Percentiles rank a stretch among this genome's conserved stretches.
phyloP scores from a whole-genome alignment of 2,329 filamentous ascomycete species.

The Nannizziopsis arthrosporioides region DNA sequence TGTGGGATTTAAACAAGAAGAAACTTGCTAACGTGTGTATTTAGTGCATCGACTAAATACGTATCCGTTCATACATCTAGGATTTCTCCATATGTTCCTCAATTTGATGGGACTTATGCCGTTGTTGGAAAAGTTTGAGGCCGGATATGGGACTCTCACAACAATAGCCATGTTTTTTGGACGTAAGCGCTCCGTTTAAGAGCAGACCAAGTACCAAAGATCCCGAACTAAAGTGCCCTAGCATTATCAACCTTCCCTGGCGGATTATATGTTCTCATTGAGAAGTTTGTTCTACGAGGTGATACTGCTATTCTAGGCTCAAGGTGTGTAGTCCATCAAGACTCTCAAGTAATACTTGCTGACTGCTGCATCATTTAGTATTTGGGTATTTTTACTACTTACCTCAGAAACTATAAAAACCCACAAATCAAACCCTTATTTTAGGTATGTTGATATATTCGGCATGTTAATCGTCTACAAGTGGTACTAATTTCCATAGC shows the following conservation, averaged over 20 bases:
- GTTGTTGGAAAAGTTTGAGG: conserved; percentile 87
- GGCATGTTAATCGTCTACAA: neutral
- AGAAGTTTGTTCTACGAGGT: conserved; percentile 57
- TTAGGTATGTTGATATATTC: conserved; percentile 39
- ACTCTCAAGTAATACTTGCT: neutral
- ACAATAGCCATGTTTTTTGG: conserved; percentile 81
- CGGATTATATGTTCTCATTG: conserved; percentile 65
- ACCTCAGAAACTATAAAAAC: conserved; percentile 77
- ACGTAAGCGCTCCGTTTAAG: conserved; percentile 49
- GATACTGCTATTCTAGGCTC: conserved; percentile 71
- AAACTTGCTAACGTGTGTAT: neutral
- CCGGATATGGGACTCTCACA: conserved; percentile 79
- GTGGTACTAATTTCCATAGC: conserved; percentile 25
- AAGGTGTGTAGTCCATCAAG: conserved; percentile 45
- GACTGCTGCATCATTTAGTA: conserved; percentile 39
- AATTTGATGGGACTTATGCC: conserved; percentile 73
- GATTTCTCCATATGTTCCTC: conserved; percentile 66
- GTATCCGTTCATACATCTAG: conserved; percentile 74
- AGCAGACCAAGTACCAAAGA: neutral
- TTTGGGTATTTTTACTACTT: conserved; percentile 86
- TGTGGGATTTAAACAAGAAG: neutral
- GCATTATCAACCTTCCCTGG: conserved; percentile 73
- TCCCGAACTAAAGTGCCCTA: conserved; percentile 26
- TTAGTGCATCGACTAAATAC: conserved; percentile 87
- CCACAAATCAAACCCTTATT: conserved; percentile 66